These are phyloP conservation scores for Mayamaea pseudoterrestris DNA, from an alignment of 108 stramenopile species.

Conservation along the genomic window DNA sequence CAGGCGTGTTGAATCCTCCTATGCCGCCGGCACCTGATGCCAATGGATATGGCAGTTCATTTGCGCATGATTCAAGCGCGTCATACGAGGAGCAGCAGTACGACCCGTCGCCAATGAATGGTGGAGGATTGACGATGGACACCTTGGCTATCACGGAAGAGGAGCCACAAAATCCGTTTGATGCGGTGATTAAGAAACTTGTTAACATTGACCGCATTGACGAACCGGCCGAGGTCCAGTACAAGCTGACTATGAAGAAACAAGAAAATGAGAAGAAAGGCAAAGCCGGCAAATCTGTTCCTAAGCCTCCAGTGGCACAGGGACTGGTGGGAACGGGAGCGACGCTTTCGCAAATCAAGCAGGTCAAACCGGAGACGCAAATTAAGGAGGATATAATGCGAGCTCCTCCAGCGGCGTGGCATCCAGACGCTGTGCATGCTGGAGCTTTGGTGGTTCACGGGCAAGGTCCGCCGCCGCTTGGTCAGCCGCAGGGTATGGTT, in stretches of 20 bases:
- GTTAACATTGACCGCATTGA: conserved; percentile 53
- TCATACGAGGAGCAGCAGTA: not conserved
- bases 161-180: conserved; percentile 19
- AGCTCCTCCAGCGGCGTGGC: conserved; percentile 25
- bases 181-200: conserved; percentile 30
- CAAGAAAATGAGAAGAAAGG: conserved; percentile 25
- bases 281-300: conserved; percentile 27
- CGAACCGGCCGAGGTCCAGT: conserved; percentile 33
- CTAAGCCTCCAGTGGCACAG: conserved; percentile 22
- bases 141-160: conserved; percentile 19
- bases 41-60: too few species aligned
- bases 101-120: not conserved
- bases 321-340: conserved; percentile 22
- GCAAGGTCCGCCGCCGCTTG: conserved; percentile 36
- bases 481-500: conserved; percentile 13
- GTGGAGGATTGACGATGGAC: conserved; percentile 17
- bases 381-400: conserved; percentile 34
- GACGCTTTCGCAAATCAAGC: conserved; percentile 27
- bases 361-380: conserved; percentile 14
- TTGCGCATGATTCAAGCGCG: too few species aligned
- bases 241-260: conserved; percentile 33
- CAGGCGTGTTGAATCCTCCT: not conserved
- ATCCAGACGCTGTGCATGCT: conserved; percentile 20
- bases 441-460: conserved; percentile 45
- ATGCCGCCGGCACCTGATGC: not conserved